Evolutionary conservation across 164 flowering plant genomes (phyloP).

Genomic region (Vitis amurensis): DNA sequence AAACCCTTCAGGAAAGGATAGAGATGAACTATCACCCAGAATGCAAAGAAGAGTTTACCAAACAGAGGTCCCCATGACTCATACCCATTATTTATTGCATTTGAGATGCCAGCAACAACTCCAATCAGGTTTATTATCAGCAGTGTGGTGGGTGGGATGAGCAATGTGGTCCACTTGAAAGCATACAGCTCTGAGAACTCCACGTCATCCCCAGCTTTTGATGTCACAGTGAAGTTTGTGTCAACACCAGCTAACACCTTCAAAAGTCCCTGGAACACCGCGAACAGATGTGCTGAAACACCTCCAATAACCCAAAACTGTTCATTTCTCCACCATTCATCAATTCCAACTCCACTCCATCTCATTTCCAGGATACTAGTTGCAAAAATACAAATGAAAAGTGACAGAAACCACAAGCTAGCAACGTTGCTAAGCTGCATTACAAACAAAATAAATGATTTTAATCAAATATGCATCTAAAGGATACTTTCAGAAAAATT

Average conservation of each 20-base stretch:
- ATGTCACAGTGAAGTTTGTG: conserved; percentile 61
- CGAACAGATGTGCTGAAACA: conserved; percentile 63
- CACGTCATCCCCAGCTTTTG: conserved; percentile 58
- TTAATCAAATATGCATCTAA: not conserved
- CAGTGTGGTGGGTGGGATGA: conserved; percentile 64
- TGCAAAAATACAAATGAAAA: conserved; percentile 59
- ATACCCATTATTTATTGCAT: conserved; percentile 70
- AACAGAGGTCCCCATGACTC: conserved; percentile 72
- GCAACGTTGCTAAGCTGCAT: conserved; percentile 65
- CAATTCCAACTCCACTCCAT: conserved; percentile 76
- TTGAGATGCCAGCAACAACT: conserved; percentile 61
- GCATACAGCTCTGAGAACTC: conserved; percentile 55
- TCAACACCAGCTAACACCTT: conserved; percentile 69
- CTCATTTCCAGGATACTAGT: conserved; percentile 64
- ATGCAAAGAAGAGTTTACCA: conserved; percentile 63
- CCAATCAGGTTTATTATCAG: conserved; percentile 59
- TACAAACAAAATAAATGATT: conserved; percentile 9
- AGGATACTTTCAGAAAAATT: not conserved
- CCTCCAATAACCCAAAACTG: conserved; percentile 82
- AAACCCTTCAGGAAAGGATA: conserved; percentile 73
- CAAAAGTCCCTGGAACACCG: conserved; percentile 62
- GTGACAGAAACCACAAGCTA: conserved; percentile 63
- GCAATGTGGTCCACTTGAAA: conserved; percentile 67
- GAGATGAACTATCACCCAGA: conserved; percentile 69
- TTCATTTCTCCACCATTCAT: conserved; percentile 78